Percentiles rank a stretch among this genome's conserved stretches.
Conservation (phyloP, 768 basidiomycete species). For the Trametes villosa region DNA sequence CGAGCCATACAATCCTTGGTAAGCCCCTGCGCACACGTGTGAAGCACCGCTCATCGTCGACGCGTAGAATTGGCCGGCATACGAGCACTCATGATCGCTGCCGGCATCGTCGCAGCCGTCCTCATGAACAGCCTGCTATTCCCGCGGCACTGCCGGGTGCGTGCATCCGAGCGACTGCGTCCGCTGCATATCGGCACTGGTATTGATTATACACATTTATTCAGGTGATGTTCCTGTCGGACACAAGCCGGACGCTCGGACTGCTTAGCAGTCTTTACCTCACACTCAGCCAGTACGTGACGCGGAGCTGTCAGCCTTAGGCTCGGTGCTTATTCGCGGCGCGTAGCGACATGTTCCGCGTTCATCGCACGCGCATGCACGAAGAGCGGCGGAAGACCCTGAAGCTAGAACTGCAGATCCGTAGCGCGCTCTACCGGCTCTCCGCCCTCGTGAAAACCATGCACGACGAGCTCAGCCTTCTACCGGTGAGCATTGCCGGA, state of each 20-base stretch:
- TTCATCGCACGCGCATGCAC: constrained; percentile 26
- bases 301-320: background rate
- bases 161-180: constrained; percentile 8
- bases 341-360: constrained; percentile 42
- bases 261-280: constrained; percentile 49
- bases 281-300: constrained; percentile 42
- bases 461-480: constrained; percentile 51
- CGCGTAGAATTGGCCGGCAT: constrained; percentile 43
- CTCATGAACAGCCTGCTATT: constrained; percentile 49
- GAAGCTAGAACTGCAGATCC: constrained; percentile 47
- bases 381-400: constrained; percentile 41
- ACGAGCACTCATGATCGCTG: constrained; percentile 46
- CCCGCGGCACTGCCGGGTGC: constrained; percentile 51
- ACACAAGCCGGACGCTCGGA: constrained; percentile 43
- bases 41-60: background rate
- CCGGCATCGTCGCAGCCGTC: constrained; percentile 50
- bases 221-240: constrained; percentile 48
- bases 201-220: background rate
- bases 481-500: constrained; percentile 42
- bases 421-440: constrained; percentile 44
- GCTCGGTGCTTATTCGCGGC: background rate
- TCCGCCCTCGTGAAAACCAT: constrained; percentile 46
- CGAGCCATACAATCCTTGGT: constrained; percentile 36
- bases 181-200: too few relatives aligned
- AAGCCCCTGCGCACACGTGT: constrained; percentile 14